Evolutionary conservation across 1,284 basidiomycete species (phyloP), one percentile per base, ranked within the genome.

Genomic region (Moesziomyces aphidis): DNA sequence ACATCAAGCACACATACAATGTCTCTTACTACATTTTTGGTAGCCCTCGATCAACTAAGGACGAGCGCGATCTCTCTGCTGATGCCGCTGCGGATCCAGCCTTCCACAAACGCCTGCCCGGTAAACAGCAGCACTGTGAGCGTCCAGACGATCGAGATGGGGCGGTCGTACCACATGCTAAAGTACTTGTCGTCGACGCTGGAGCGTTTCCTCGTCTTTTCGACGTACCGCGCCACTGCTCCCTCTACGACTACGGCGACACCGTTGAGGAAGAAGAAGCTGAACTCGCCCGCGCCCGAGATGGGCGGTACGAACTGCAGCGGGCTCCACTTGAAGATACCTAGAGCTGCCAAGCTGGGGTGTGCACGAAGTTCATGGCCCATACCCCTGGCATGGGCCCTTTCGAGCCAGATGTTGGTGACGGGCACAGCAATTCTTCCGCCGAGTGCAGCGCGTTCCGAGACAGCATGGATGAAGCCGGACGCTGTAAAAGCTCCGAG

Each of bases 261-360:
- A 11, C 76, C 76, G 56, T 77, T 77, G 47, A 77, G 56, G 26
- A 77, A 59, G 61, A 76, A 77, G 34, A 77, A 77, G 53, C 67
- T 69, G 34, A 75, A 72, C 64, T 77, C 76, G 54, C 76, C 76
- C 6, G 60, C 64, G 15, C 76, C 76, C 42, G 61, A 65, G 28
- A 77, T 46, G 5, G 73, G 76, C 10, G 73, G 76, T 1, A 76
- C 72, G 5, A 77, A 55, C n/a, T 70, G 61, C 34, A 63, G 48
- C 3, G 65, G 61, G 52, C 66, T 70, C 22, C 68, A 47, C 23
- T 34, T 48, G 28, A 53, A 57, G 1, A 57, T 17, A 0, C 61
- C 54, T 2, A 50, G n/a, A 2, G 45, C 52, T 2, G 59, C 28
- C 13, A 53, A 34, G n/a, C n/a, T 34, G n/a, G 46, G 47, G 9